Evolutionary conservation across 768 basidiomycete genomes (phyloP).

Genomic region (Galerina sulciceps): DNA sequence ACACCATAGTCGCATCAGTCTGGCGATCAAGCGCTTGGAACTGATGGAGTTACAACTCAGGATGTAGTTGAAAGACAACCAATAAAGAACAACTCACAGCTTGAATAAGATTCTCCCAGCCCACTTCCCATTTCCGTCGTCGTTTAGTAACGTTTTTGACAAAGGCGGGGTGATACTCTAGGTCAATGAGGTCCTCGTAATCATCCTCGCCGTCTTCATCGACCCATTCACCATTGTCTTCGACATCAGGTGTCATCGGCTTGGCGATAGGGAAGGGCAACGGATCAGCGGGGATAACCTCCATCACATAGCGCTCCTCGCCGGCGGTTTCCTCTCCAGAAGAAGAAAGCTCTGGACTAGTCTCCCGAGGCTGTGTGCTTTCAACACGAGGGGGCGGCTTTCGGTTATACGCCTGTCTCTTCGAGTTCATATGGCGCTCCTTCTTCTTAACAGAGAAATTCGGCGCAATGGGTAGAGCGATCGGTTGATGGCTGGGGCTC

Average conservation of each 20-base stretch:
- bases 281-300: slow-evolving; percentile 10
- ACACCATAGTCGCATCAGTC: slow-evolving; percentile 77
- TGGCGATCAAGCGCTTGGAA: slow-evolving; percentile 81
- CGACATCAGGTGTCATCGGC: slow-evolving; percentile 25
- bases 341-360: slow-evolving; percentile 76
- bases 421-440: slow-evolving; percentile 19
- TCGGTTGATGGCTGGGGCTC: slow-evolving; percentile 72
- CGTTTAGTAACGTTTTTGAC: slow-evolving; percentile 70
- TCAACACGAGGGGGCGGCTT: slow-evolving; percentile 80
- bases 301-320: slow-evolving; percentile 41
- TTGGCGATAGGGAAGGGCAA: slow-evolving; percentile 19
- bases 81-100: slow-evolving; percentile 49
- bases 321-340: slow-evolving; percentile 84
- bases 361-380: slow-evolving; percentile 83
- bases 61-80: background rate
- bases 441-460: slow-evolving; percentile 53
- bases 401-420: slow-evolving; percentile 35
- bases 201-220: slow-evolving; percentile 76
- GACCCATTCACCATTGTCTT: slow-evolving; percentile 67
- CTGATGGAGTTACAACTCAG: slow-evolving; percentile 35
- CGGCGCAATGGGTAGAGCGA: slow-evolving; percentile 51
- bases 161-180: slow-evolving; percentile 78
- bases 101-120: slow-evolving; percentile 76
- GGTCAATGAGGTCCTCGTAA: slow-evolving; percentile 70
- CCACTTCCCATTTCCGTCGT: slow-evolving; percentile 71